A percentile compares a stretch with the other conserved stretches of the same genome.
phyloP scores from a whole-genome alignment of 768 basidiomycete species.

The Phanerodontia chrysosporium region DNA sequence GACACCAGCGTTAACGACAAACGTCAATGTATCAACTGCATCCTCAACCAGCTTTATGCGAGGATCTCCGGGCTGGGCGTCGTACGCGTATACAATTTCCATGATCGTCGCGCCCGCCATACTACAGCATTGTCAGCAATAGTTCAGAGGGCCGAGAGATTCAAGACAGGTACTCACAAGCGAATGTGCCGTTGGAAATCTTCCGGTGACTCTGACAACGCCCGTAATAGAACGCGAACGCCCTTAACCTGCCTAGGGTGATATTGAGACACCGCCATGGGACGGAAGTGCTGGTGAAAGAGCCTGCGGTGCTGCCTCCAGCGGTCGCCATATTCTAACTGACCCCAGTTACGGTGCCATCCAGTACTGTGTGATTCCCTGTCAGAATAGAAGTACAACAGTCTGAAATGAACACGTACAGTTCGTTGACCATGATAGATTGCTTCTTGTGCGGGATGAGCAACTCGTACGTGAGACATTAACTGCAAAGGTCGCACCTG shows the following conservation, averaged over 20 bases:
- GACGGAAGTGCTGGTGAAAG: slow-evolving; percentile 6
- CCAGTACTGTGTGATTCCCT: neutral
- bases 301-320: slow-evolving; percentile 8
- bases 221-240: neutral
- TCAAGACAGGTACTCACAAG: neutral
- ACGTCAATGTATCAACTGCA: too few relatives aligned
- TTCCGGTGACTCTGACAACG: slow-evolving; percentile 4
- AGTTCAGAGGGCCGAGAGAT: too few relatives aligned
- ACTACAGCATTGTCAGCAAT: too few relatives aligned
- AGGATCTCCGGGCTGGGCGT: slow-evolving; percentile 1
- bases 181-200: neutral
- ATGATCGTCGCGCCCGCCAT: too few relatives aligned
- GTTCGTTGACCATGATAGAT: neutral
- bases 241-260: neutral
- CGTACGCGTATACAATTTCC: neutral
- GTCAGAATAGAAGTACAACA: too few relatives aligned
- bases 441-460: neutral
- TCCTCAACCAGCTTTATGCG: too few relatives aligned
- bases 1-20: neutral
- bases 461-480: too few relatives aligned
- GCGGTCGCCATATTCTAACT: neutral
- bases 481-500: neutral
- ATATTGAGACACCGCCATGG: neutral
- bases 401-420: slow-evolving; percentile 1
- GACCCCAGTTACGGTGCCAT: neutral